These are phyloP conservation scores for Mycena filopes DNA, from an alignment of 768 basidiomycete genomes.

Conservation along the genomic window DNA sequence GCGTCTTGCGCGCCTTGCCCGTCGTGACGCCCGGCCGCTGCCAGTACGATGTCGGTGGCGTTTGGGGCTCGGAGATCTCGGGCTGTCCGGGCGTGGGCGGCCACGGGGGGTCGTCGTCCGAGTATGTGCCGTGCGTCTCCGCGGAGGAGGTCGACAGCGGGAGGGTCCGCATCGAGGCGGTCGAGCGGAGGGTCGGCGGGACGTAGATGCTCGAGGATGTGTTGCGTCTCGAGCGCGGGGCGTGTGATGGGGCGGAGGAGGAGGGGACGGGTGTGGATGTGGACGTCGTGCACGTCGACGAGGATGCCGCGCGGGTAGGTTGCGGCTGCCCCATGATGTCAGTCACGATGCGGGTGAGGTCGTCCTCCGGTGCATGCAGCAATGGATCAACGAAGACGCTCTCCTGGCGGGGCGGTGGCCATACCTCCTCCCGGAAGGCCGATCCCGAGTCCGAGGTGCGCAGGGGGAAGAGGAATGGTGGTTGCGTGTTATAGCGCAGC, in stretches of 20 bases:
- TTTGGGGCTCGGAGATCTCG: not conserved
- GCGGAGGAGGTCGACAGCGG: conserved; percentile 2
- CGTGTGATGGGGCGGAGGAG: not conserved
- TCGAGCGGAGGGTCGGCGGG: conserved; percentile 6
- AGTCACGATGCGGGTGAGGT: conserved; percentile 23
- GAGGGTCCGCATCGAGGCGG: conserved; percentile 7
- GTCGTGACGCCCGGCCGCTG: conserved; percentile 6
- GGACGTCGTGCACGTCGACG: not conserved
- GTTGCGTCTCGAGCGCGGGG: conserved; percentile 8
- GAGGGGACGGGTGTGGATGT: no score
- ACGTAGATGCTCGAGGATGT: conserved; percentile 16
- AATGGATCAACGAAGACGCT: conserved; percentile 31
- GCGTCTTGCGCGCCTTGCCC: not conserved
- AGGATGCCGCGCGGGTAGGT: not conserved
- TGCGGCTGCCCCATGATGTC: conserved; percentile 21
- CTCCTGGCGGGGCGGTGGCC: conserved; percentile 31
- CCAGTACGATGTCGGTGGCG: conserved; percentile 8
- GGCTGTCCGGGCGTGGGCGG: conserved; percentile 26
- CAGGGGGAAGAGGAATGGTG: conserved; percentile 26
- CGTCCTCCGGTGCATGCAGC: conserved; percentile 10
- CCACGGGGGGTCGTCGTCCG: conserved; percentile 29
- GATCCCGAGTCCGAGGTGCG: conserved; percentile 27
- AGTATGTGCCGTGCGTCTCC: not conserved
- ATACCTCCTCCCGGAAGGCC: conserved; percentile 32
- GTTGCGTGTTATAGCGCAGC: not conserved